phyloP scores from a whole-genome alignment of 208 protist genomes.

The Leishmania braziliensis region DNA sequence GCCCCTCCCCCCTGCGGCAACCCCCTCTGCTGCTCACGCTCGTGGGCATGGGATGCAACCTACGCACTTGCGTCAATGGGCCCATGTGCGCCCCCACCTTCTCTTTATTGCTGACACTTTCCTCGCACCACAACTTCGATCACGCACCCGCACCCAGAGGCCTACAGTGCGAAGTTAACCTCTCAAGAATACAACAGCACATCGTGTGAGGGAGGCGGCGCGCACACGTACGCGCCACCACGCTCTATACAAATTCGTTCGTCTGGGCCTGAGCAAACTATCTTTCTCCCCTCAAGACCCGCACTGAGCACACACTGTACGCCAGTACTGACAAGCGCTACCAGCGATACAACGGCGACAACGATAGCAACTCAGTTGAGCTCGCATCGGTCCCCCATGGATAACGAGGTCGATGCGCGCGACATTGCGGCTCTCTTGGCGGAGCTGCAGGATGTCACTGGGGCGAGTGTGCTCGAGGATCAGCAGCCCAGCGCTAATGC shows the following conservation, averaged over 20 bases:
- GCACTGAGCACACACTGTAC: background rate
- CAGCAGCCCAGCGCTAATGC: slow-evolving; percentile 19
- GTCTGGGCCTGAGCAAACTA: background rate
- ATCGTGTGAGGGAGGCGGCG: background rate
- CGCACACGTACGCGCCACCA: background rate
- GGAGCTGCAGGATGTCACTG: slow-evolving; percentile 56
- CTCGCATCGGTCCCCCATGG: slow-evolving; percentile 3
- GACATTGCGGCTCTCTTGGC: slow-evolving; percentile 68
- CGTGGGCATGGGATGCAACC: background rate
- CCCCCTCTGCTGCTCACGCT: too few species aligned
- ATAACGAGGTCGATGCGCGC: slow-evolving; percentile 27
- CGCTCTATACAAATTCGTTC: background rate
- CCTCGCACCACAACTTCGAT: background rate
- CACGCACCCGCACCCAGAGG: background rate
- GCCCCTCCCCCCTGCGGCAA: background rate
- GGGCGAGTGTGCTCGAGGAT: slow-evolving; percentile 18
- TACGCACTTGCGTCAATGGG: background rate
- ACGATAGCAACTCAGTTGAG: slow-evolving; percentile 15
- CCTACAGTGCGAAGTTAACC: background rate
- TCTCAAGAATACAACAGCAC: background rate
- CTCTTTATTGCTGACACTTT: background rate
- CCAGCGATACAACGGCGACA: background rate
- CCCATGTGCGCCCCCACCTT: background rate
- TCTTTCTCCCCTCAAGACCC: background rate
- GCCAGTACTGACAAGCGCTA: background rate